Evolutionary conservation across 306 rosid species (phyloP).

Genomic region (Lathyrus sativus): DNA sequence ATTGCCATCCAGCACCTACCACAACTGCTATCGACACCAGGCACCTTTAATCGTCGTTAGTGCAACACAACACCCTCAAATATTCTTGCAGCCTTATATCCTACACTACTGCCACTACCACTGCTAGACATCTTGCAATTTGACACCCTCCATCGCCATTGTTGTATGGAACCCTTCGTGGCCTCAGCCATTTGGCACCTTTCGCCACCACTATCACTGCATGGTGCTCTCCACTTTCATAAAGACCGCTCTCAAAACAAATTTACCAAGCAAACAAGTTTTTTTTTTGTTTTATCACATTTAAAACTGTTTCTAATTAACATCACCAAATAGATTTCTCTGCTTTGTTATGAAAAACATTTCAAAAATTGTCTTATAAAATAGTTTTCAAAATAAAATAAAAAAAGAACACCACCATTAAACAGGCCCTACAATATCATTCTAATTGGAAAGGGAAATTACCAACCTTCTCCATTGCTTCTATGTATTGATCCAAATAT

Average conservation of each 20-base stretch:
- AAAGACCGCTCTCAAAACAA: not conserved
- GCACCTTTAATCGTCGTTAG: too few species aligned
- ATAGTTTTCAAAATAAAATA: not conserved
- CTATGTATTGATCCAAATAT: constrained; percentile 71
- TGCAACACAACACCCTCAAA: too few species aligned
- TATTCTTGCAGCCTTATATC: too few species aligned
- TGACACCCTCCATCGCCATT: not conserved
- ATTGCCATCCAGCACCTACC: not conserved
- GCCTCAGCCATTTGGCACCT: not conserved
- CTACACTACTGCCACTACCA: too few species aligned
- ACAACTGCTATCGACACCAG: too few species aligned
- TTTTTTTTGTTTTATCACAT: not conserved
- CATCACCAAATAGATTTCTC: constrained; percentile 8
- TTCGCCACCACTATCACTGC: not conserved
- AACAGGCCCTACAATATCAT: constrained; percentile 14
- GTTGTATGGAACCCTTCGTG: not conserved
- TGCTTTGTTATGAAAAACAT: not conserved
- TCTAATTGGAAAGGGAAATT: constrained; percentile 13
- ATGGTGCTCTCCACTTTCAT: not conserved
- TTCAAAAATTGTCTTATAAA: not conserved
- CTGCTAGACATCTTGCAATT: not conserved
- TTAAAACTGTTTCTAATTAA: not conserved
- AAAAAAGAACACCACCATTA: not conserved
- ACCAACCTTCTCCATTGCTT: constrained; percentile 91
- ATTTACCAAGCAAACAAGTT: not conserved